Evolutionary conservation across 2,329 filamentous ascomycete species (phyloP), one percentile per base, ranked within the genome.

Genomic region (Phoma herbarum): DNA sequence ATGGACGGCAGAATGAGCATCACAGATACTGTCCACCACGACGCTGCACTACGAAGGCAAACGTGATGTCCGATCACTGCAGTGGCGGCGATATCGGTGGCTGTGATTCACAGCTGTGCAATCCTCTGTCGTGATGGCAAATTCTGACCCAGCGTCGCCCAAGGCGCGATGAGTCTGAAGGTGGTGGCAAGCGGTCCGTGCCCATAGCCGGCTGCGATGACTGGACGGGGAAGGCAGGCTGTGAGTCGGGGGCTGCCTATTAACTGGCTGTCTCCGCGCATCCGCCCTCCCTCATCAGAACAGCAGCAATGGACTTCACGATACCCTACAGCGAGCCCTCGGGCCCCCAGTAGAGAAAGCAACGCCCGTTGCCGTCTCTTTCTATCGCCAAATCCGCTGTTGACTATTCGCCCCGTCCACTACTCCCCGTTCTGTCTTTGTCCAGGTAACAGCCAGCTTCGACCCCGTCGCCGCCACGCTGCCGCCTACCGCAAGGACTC

Each of bases 241-340:
- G 60, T 62, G 50, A 49, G 52, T 59, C 54, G 63, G 66, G 63
- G 49, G 56, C 50, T 68, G 64, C 65, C 67, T 70, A 69, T 69
- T 69, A 69, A 64, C 67, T 70, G 63, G 63, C 68, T 59, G 64
- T 63, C 41, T 60, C 65, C 67, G 65, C 67, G 66, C 64, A 69
- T 64, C 64, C 60, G 60, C 64, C 47, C 65, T 57, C 63, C 61
- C 62, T 59, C 67, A 64, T 64, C 67, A 68, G 66, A 62, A 68
- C 64, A 71, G 67, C 61, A 75, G 65, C 64, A 65, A 75, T 75
- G 73, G 65, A 71, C 65, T 67, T 69, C 64, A 71, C 70, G 60
- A 75, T 69, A 66, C 63, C 71, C 57, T 62, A 62, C 52, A 64
- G 62, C 67, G 67, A 69, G 70, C 68, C 68, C 68, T 65, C 60